Evolutionary conservation across 176 grass and related monocot species (phyloP), one percentile per base, ranked within the genome.

Genomic region (Eleusine indica): DNA sequence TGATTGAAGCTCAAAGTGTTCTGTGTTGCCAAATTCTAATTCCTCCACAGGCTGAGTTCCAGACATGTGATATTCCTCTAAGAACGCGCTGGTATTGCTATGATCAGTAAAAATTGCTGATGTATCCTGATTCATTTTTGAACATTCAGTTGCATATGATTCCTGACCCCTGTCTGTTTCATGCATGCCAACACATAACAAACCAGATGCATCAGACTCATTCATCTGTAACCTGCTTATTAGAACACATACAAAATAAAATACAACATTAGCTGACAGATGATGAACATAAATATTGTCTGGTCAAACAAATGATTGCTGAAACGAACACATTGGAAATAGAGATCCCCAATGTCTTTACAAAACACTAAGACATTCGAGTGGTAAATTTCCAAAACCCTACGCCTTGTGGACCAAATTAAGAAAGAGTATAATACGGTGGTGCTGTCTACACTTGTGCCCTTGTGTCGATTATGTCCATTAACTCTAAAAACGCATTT

Each of bases 41-140:
- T 85, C 79, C 78, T 85, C 82, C 70, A 68, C 48, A 71, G 68
- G 14, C 71, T 82, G 79, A 83, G 52, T n/a, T 83, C 77, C 84
- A 71, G 66, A 58, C 73, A 87, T 84, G 37, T 74, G 56, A 49
- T 67, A 81, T 86, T 86, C 85, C 82, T 91, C 80, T 70, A 71
- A 48, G 73, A 43, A 73, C 78, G 82, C 29, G 82, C 73, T 75
- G 51, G 53, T 68, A 84, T 85, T 82, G 64, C 51, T 72, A 73
- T 53, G 79, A 57, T 86, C 92, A 88, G 58, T 74, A 85, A 80
- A 78, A 56, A 77, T 85, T 83, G 90, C 72, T 14, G 92, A 83
- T 82, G 77, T 83, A 77, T 86, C 82, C 28, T 71, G 83, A 68
- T 88, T 62, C 80, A 67, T 83, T 88, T 90, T 74, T 63, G 80